Percentiles rank a stretch among this genome's conserved stretches.
Evolutionary conservation across 176 grass and related monocot species (phyloP).

Genomic region (Oryza longistaminata): DNA sequence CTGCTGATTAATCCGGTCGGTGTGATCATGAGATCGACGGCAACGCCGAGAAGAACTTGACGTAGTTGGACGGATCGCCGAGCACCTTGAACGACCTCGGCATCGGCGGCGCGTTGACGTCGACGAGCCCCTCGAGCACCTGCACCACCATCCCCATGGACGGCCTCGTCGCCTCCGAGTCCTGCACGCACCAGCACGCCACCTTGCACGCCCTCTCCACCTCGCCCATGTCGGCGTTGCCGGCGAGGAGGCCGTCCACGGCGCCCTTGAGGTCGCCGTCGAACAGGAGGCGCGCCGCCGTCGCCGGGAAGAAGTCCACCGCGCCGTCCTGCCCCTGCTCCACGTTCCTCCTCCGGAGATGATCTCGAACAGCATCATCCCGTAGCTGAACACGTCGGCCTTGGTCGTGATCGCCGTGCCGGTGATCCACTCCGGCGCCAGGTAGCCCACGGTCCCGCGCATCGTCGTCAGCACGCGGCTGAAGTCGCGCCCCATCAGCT

Average conservation of each 20-base stretch:
- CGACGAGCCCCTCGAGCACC: slow-evolving; percentile 41
- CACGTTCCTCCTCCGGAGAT: slow-evolving; percentile 40
- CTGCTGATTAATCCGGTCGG: too few relatives aligned
- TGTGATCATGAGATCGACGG: slow-evolving; percentile 25
- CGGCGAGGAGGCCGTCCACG: slow-evolving; percentile 28
- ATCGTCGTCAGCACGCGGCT: slow-evolving; percentile 60
- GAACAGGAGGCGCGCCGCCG: slow-evolving; percentile 11
- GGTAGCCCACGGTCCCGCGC: slow-evolving; percentile 55
- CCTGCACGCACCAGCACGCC: slow-evolving; percentile 63
- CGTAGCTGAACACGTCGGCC: slow-evolving; percentile 67
- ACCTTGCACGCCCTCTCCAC: slow-evolving; percentile 49
- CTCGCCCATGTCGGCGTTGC: slow-evolving; percentile 27
- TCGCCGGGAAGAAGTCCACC: slow-evolving; percentile 43
- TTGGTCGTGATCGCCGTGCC: slow-evolving; percentile 46
- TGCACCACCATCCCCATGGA: slow-evolving; percentile 47
- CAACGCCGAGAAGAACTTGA: slow-evolving; percentile 46
- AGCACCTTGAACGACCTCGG: slow-evolving; percentile 54
- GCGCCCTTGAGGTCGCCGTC: slow-evolving; percentile 28
- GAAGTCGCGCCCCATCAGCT: slow-evolving; percentile 58
- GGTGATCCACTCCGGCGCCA: slow-evolving; percentile 61
- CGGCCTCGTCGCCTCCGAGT: slow-evolving; percentile 32
- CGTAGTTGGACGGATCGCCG: slow-evolving; percentile 28
- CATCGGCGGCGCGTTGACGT: slow-evolving; percentile 41
- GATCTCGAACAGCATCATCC: slow-evolving; percentile 61
- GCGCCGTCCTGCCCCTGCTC: slow-evolving; percentile 20